Base-by-base conservation (phyloP, 768 basidiomycete species). In the Nidularia sp. region DNA sequence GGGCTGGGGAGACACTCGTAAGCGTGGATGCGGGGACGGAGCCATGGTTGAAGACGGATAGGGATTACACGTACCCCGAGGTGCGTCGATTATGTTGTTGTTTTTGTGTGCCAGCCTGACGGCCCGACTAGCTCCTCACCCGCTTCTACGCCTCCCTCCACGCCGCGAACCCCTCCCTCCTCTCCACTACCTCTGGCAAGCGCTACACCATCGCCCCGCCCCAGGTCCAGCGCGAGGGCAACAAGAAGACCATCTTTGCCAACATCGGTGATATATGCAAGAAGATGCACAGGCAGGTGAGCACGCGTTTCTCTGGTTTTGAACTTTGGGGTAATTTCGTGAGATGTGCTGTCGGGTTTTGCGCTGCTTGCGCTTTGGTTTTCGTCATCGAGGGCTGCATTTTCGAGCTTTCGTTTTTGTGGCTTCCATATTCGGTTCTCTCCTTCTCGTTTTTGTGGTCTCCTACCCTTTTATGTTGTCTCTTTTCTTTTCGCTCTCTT, bases 251-350 rank as follows among this genome's bases (percentile, higher is more conserved):
- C 43, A 90, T 98, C 57, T 99, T 99, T 59, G 90, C 94, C 59
- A 99, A 99, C 70, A 81, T 99, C 52, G 85, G 86, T 55, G 96
- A 99, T 65, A 99, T 99, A 57, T 98, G 96, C 81, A 93, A 88
- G 72, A 86, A 91, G 65, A 98, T 99, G 96, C 96, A 97, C 74
- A 81, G 96, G 67, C 80, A 78, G 67, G 78, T 74, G 44, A 32
- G 70, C 25, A 25, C 25, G 25, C 25, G 25, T 25, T 25, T 25
- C 25, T 25, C 25, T 25, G 25, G 25, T 25, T 25, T 25, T 25
- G 25, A 3, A 25, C 1, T 25, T 25, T 25, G 25, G 25, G 25
- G 25, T 25, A n/a, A n/a, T n/a, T n/a, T n/a, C n/a, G n/a, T n/a
- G 25, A 3, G 25, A 25, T 25, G 25, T 25, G 25, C 25, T 25